Base-by-base conservation (phyloP, 495 filamentous ascomycete species). In the Wilcoxina mikolae region DNA sequence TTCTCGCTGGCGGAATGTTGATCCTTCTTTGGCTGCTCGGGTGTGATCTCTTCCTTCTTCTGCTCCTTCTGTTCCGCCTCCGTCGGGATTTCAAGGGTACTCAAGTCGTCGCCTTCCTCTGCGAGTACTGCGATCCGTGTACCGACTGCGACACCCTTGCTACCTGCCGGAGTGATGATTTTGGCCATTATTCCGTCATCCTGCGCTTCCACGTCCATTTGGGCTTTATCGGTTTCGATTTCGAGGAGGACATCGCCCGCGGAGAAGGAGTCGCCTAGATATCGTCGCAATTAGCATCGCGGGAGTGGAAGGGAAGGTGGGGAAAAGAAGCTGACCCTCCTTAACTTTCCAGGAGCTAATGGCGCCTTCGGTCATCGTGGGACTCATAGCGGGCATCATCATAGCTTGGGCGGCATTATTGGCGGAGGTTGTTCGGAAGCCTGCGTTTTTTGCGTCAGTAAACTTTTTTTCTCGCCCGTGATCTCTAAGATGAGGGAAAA, bases 181-280 rank as follows among this genome's bases (percentile, higher is more conserved):
- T 87, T 90, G 46, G 84, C 78, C 66, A 90, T 60, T 56, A 84
- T 72, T 18, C 85, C 85, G 56, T 87, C 83, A 33, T 90, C 85
- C 68, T 85, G 84, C 17, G 85, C 85, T 68, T 89, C 85, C n/a
- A 90, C 85, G 56, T 89, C 85, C 82, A 90, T 90, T 35, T 82
- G 81, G 18, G 85, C 85, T 70, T 90, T 90, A 68, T 90, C 85
- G 25, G 85, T 90, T 69, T 90, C 85, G 64, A 90, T 86, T 67
- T 90, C 85, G 28, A 90, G 74, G 11, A 90, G 71, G 22, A 88
- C 85, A 67, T 90, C 85, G 31, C 85, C 85, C 51, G 84, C 81
- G 0, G 74, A 68, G 68, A 84, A 90, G 38, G 78, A 75, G 52
- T 85, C 83, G 59, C 64, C 62, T 65, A 41, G 18, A 2, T 3